Conservation (phyloP, 495 filamentous ascomycete genomes). For the Aspergillus baeticus region DNA sequence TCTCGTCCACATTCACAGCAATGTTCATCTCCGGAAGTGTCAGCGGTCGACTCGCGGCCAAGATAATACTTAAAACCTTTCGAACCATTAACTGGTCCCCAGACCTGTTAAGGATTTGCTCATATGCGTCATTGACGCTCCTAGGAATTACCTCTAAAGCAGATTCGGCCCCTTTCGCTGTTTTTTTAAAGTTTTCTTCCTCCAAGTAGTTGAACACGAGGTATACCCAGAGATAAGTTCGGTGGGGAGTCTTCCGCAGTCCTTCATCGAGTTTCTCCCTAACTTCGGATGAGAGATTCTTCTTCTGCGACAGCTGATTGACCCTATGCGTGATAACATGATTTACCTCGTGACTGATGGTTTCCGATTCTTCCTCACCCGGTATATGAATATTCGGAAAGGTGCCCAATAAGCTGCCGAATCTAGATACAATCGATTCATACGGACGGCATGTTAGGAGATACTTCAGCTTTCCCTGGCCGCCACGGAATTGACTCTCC, state of each 20-base stretch:
- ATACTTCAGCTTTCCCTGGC: no score
- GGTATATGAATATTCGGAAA: no score
- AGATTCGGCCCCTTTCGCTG: slow-evolving; percentile 17
- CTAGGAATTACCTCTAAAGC: slow-evolving; percentile 18
- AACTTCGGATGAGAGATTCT: slow-evolving; percentile 17
- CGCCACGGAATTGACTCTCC: no score
- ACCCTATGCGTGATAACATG: slow-evolving; percentile 36
- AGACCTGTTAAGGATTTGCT: slow-evolving; percentile 33
- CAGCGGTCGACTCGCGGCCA: slow-evolving; percentile 16
- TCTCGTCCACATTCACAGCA: background rate
- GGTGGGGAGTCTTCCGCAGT: slow-evolving; percentile 23
- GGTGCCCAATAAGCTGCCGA: no score
- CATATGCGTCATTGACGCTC: slow-evolving; percentile 30
- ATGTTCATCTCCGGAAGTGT: no score
- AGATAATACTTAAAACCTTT: slow-evolving; percentile 34
- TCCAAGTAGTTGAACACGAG: slow-evolving; percentile 34
- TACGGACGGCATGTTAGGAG: no score
- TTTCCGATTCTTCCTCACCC: slow-evolving; percentile 1
- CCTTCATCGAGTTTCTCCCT: slow-evolving; percentile 16
- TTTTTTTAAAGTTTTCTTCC: slow-evolving; percentile 18
- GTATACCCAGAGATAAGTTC: slow-evolving; percentile 47
- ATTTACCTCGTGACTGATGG: slow-evolving; percentile 40
- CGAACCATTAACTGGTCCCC: slow-evolving; percentile 18
- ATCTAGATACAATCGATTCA: no score
- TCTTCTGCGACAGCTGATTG: slow-evolving; percentile 17